phyloP scores from a whole-genome alignment of 1,139 yeast genomes.

The Scheffersomyces stambukii region DNA sequence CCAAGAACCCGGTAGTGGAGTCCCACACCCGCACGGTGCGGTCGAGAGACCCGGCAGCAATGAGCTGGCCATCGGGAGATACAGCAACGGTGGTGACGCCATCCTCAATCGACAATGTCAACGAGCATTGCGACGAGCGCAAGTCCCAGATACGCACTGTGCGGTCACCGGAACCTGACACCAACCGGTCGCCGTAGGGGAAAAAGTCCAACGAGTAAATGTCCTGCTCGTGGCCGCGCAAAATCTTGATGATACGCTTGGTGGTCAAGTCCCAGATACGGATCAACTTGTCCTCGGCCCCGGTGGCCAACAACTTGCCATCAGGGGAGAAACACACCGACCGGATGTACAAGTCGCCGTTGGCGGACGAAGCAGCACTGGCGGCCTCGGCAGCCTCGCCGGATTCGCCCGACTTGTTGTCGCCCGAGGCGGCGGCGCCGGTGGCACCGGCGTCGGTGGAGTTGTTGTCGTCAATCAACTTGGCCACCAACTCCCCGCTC shows the following conservation, averaged over 20 bases:
- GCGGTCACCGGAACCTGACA: slow-evolving; percentile 95
- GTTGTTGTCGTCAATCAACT: slow-evolving; percentile 76
- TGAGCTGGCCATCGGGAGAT: slow-evolving; percentile 89
- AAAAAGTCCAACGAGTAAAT: slow-evolving; percentile 93
- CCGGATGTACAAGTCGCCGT: slow-evolving; percentile 85
- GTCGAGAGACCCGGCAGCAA: slow-evolving; percentile 96
- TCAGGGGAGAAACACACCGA: slow-evolving; percentile 97
- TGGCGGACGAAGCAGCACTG: slow-evolving; percentile 36
- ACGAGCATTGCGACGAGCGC: slow-evolving; percentile 84
- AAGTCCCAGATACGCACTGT: slow-evolving; percentile 97
- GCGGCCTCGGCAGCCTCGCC: slow-evolving; percentile 24
- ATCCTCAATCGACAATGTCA: slow-evolving; percentile 89
- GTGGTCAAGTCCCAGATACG: slow-evolving; percentile 95
- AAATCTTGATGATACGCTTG: slow-evolving; percentile 79
- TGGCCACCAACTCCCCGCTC: slow-evolving; percentile 86
- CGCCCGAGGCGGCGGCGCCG: slow-evolving; percentile 24
- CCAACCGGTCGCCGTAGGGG: slow-evolving; percentile 92
- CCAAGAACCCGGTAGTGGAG: slow-evolving; percentile 86
- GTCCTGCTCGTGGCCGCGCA: slow-evolving; percentile 96
- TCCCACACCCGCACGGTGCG: slow-evolving; percentile 98
- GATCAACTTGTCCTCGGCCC: slow-evolving; percentile 95
- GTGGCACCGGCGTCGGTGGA: slow-evolving; percentile 27
- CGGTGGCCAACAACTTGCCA: slow-evolving; percentile 93
- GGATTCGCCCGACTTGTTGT: slow-evolving; percentile 12
- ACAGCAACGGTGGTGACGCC: slow-evolving; percentile 98